Evolutionary conservation across 2,329 filamentous ascomycete genomes (phyloP).

Genomic region (Fusarium austroafricanum): DNA sequence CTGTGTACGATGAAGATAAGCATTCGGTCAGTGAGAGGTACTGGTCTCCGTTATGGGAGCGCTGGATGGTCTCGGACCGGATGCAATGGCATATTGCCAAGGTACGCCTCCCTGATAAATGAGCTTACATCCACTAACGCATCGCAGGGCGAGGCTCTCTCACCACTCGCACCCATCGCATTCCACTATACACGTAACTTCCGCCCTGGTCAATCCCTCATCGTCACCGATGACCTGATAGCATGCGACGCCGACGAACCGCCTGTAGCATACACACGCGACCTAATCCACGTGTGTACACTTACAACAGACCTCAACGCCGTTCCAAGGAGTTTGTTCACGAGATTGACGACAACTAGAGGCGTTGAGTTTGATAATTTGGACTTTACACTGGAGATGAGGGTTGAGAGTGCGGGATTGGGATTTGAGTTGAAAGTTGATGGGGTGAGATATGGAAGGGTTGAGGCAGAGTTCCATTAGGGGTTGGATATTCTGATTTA

Average conservation of each 20-base stretch:
- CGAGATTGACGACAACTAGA: slow-evolving; percentile 79
- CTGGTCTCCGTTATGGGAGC: slow-evolving; percentile 83
- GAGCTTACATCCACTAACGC: not conserved
- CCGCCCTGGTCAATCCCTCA: slow-evolving; percentile 78
- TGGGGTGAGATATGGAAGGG: slow-evolving; percentile 79
- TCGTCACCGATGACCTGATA: slow-evolving; percentile 84
- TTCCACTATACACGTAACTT: slow-evolving; percentile 92
- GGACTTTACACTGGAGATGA: slow-evolving; percentile 86
- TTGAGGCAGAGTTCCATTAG: slow-evolving; percentile 79
- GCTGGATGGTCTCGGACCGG: slow-evolving; percentile 84
- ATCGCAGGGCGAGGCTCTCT: slow-evolving; percentile 76
- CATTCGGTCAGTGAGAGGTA: slow-evolving; percentile 80
- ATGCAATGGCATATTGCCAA: slow-evolving; percentile 91
- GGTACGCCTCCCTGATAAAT: slow-evolving; percentile 56
- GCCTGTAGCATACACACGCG: slow-evolving; percentile 68
- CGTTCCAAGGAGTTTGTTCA: slow-evolving; percentile 79
- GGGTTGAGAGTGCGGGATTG: slow-evolving; percentile 80
- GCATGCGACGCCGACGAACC: slow-evolving; percentile 77
- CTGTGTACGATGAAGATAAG: slow-evolving; percentile 80
- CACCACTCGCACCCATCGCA: slow-evolving; percentile 77
- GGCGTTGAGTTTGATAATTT: slow-evolving; percentile 86
- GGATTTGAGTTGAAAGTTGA: slow-evolving; percentile 85
- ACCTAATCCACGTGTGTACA: slow-evolving; percentile 79
- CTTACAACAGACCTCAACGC: slow-evolving; percentile 83
- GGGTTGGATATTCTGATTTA: not conserved